These are phyloP conservation scores for Botrytis elliptica DNA, from an alignment of 2,329 filamentous ascomycete genomes.

Conservation along the genomic window DNA sequence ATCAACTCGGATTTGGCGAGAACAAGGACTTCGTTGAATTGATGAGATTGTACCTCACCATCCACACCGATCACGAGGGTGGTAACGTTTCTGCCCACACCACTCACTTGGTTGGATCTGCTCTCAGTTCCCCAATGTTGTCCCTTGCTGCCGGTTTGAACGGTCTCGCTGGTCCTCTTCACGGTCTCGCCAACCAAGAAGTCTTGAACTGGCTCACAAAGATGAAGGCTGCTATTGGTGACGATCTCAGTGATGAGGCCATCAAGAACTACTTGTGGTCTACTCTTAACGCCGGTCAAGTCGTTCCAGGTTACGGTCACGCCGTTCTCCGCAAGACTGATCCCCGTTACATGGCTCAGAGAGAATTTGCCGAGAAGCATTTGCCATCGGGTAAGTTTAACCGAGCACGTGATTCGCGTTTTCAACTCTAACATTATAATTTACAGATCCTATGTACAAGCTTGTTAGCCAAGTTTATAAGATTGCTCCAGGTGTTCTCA, in stretches of 20 bases:
- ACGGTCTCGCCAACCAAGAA: constrained; percentile 99
- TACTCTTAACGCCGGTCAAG: constrained; percentile 91
- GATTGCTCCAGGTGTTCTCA: constrained; percentile 96
- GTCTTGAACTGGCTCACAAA: constrained; percentile 98
- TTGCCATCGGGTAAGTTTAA: constrained; percentile 3
- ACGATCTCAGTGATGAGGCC: constrained; percentile 91
- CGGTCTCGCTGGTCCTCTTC: constrained; percentile 95
- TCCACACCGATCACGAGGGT: constrained; percentile 99
- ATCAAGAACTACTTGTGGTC: constrained; percentile 99
- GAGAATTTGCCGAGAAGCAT: constrained; percentile 70
- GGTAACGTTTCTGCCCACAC: constrained; percentile 98
- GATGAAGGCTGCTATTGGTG: constrained; percentile 95
- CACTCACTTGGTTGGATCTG: constrained; percentile 94
- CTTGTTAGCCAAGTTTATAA: constrained; percentile 99
- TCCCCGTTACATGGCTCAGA: constrained; percentile 97
- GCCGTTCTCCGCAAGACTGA: constrained; percentile 99
- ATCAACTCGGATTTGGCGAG: constrained; percentile 94
- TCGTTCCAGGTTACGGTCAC: constrained; percentile 97
- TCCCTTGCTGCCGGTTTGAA: constrained; percentile 96
- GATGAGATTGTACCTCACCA: constrained; percentile 98
- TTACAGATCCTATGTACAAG: constrained; percentile 99
- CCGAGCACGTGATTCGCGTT: neutral
- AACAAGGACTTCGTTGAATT: constrained; percentile 98
- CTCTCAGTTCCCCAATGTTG: constrained; percentile 95
- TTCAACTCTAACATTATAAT: constrained; percentile 55